A percentile compares a stretch with the other conserved stretches of the same genome.
Evolutionary conservation across 345 rosid genomes (phyloP).

Genomic region (Bruguiera gymnorhiza): DNA sequence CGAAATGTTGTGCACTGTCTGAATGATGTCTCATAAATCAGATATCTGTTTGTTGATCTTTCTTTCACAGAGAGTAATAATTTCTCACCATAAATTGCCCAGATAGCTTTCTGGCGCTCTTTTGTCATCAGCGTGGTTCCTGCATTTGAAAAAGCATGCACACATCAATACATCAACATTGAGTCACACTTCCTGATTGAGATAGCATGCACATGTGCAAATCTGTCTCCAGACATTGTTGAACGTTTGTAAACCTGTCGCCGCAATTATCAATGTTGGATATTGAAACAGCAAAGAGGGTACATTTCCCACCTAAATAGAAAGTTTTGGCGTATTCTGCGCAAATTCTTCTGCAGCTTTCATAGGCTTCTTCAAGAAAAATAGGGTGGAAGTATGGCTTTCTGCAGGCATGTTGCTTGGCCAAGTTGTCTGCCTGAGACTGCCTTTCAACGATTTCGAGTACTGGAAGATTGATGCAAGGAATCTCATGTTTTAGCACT

Average conservation of each 20-base stretch:
- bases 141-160: constrained; percentile 15
- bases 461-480: constrained; percentile 34
- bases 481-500: constrained; percentile 28
- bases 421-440: constrained; percentile 14
- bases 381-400: constrained; percentile 35
- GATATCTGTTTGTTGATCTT: neutral
- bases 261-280: too few relatives aligned
- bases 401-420: constrained; percentile 7
- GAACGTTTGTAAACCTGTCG: too few relatives aligned
- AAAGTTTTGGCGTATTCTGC: constrained; percentile 65
- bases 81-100: constrained; percentile 64
- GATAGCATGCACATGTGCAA: too few relatives aligned
- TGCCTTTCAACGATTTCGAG: constrained; percentile 42
- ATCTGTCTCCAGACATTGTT: too few relatives aligned
- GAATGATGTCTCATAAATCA: too few relatives aligned
- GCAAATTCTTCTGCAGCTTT: constrained; percentile 44
- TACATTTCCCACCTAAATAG: constrained; percentile 38
- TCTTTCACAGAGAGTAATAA: neutral
- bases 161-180: neutral
- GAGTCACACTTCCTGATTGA: neutral
- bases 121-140: constrained; percentile 61
- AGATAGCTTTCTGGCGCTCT: constrained; percentile 55
- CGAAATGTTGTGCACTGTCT: too few relatives aligned
- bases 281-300: neutral
- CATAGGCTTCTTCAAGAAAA: constrained; percentile 53